Base-by-base conservation (phyloP, 139 green algal genomes). In the Medakamo hakoo region DNA sequence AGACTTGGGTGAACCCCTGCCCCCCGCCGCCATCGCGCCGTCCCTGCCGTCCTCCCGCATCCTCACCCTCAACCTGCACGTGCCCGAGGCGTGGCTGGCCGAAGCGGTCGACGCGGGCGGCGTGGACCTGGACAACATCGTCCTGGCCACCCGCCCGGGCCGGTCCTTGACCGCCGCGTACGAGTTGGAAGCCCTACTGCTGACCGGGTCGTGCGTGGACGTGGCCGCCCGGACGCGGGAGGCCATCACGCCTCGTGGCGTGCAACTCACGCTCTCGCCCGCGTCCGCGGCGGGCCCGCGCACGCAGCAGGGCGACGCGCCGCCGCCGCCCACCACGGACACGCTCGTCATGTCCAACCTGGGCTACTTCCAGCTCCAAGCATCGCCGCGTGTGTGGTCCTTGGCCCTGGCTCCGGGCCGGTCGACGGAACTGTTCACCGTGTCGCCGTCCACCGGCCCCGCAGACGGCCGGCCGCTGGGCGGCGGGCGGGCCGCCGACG, bases 281-380 rank as follows among this genome's bases (percentile, higher is more conserved):
- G 60, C 27, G 26, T n/a, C 24, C 14, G 18, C 73, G 22, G 31
- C 57, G 2, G 19, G 30, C 40, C 14, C 28, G 23, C 59, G 29
- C 59, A n/a, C 27, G 24, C n/a, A 25, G 28, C 5, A 58, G 2
- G 24, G 28, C 19, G 31, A 4, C 67, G 30, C 21, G 23, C 23
- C 63, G 74, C 16, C 40, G 9, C 40, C 9, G 9, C 9, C 40
- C 40, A 52, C 19, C 75, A 79, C 49, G 1, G 91, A 98, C 74
- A 98, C 91, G 0, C 71, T 96, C 28, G 88, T 98, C 30, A 99
- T 99, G 93, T 75, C 77, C 57, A 98, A 96, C 76, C 75, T 98
- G 59, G 93, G 92, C 27, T 99, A 99, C 81, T 99, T 97, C 72
- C 93, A 99, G 80, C 82, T 98, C 52, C 94, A 97, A 75, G 75